Evolutionary conservation across 495 filamentous ascomycete genomes (phyloP).

Genomic region (Aspergillus campestris): DNA sequence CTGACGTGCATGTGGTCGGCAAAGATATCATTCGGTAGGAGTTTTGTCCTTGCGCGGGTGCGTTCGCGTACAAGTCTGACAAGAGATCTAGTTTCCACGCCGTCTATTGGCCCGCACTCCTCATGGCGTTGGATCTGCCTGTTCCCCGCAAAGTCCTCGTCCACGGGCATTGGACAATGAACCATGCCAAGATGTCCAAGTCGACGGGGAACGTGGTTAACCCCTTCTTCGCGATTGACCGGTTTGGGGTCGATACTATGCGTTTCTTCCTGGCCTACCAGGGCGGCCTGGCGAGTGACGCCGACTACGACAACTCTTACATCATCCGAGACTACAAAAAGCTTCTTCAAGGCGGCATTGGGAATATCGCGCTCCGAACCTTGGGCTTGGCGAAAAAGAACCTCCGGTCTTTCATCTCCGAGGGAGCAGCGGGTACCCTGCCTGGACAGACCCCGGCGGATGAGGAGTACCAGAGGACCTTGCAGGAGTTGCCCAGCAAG

Average conservation of each 20-base stretch:
- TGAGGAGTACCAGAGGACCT: slow-evolving; percentile 21
- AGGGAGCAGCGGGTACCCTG: slow-evolving; percentile 26
- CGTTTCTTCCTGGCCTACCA: slow-evolving; percentile 77
- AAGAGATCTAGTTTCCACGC: slow-evolving; percentile 63
- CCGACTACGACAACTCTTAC: slow-evolving; percentile 71
- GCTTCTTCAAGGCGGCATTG: slow-evolving; percentile 60
- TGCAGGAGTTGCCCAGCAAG: slow-evolving; percentile 25
- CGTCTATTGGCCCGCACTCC: slow-evolving; percentile 96
- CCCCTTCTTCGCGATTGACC: slow-evolving; percentile 82
- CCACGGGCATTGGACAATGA: slow-evolving; percentile 93
- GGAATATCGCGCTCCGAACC: slow-evolving; percentile 68
- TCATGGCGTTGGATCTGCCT: slow-evolving; percentile 79
- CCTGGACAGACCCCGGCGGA: slow-evolving; percentile 21
- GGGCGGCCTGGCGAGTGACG: slow-evolving; percentile 64
- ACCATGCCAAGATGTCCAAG: slow-evolving; percentile 88
- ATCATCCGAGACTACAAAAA: slow-evolving; percentile 76
- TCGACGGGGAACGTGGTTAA: slow-evolving; percentile 92
- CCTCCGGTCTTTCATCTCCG: slow-evolving; percentile 45
- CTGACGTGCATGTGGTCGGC: slow-evolving; percentile 83
- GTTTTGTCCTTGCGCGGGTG: background rate
- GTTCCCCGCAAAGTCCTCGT: slow-evolving; percentile 75
- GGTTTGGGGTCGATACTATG: slow-evolving; percentile 81
- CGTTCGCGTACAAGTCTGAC: slow-evolving; percentile 1
- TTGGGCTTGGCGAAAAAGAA: slow-evolving; percentile 59
- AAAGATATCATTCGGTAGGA: slow-evolving; percentile 81